Evolutionary conservation across 1,284 basidiomycete genomes (phyloP).

Genomic region (Apiotrichum laibachii): DNA sequence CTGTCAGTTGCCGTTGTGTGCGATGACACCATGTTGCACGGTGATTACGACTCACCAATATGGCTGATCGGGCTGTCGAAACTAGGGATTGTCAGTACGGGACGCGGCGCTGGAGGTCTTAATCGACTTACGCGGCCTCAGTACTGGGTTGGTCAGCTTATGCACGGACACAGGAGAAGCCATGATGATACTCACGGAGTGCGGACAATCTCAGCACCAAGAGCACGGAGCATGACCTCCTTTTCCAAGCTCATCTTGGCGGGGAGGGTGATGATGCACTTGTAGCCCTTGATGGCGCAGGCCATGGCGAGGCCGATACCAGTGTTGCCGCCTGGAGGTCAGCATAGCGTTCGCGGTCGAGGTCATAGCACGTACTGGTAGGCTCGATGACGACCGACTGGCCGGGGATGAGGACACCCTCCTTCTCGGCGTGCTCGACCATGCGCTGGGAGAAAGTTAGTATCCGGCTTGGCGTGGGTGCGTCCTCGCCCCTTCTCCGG

Average conservation of each 20-base stretch:
- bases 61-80: slow-evolving; percentile 67
- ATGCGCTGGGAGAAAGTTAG: slow-evolving; percentile 60
- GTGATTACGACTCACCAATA: slow-evolving; percentile 65
- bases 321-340: slow-evolving; percentile 74
- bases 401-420: slow-evolving; percentile 80
- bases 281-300: slow-evolving; percentile 61
- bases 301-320: slow-evolving; percentile 90
- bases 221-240: slow-evolving; percentile 81
- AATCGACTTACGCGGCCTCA: slow-evolving; percentile 38
- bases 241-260: slow-evolving; percentile 98
- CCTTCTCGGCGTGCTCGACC: slow-evolving; percentile 85
- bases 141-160: slow-evolving; percentile 26
- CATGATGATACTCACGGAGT: slow-evolving; percentile 67
- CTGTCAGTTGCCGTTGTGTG: neutral
- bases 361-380: slow-evolving; percentile 31
- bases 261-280: slow-evolving; percentile 84
- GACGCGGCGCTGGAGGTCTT: neutral
- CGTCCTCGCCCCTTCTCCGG: neutral
- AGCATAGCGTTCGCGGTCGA: neutral
- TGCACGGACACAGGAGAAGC: neutral
- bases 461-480: neutral
- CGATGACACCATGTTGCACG: neutral
- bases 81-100: slow-evolving; percentile 36
- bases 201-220: slow-evolving; percentile 90
- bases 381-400: slow-evolving; percentile 92